Evolutionary conservation across 768 basidiomycete species (phyloP).

Genomic region (Suillus placidus): DNA sequence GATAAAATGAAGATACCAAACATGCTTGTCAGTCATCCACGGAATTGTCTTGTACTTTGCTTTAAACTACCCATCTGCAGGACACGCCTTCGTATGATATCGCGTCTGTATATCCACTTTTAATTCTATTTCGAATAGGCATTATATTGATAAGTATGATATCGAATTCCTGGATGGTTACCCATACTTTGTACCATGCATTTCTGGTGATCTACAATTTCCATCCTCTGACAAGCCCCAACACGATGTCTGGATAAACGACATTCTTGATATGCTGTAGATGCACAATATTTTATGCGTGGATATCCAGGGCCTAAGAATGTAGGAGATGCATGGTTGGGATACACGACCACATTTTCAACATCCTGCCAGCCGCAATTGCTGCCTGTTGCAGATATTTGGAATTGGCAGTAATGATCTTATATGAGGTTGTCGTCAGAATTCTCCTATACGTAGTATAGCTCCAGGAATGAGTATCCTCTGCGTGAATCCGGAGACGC

Average conservation of each 20-base stretch:
- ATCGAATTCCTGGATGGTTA: not conserved
- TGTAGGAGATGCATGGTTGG: conserved; percentile 63
- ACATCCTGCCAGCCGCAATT: conserved; percentile 38
- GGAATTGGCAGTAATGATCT: conserved; percentile 43
- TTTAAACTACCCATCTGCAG: not conserved
- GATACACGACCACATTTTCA: conserved; percentile 48
- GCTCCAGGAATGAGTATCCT: conserved; percentile 47
- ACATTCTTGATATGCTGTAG: conserved; percentile 43
- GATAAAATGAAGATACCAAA: conserved; percentile 2
- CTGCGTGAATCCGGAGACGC: conserved; percentile 52
- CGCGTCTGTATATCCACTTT: not conserved
- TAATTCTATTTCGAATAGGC: not conserved
- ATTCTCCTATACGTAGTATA: conserved; percentile 49
- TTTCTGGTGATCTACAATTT: conserved; percentile 37
- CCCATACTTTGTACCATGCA: not conserved
- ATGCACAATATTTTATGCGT: conserved; percentile 48
- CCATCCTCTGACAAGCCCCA: conserved; percentile 70
- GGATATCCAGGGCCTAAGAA: conserved; percentile 47
- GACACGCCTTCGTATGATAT: not conserved
- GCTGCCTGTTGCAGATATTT: conserved; percentile 44
- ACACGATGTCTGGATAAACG: conserved; percentile 61
- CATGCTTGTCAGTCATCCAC: not conserved
- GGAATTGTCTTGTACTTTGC: not conserved
- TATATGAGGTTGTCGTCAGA: conserved; percentile 42
- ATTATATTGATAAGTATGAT: not conserved